Base-by-base conservation (phyloP, 805 yeast genomes). In the Ogataea paradorogensis region DNA sequence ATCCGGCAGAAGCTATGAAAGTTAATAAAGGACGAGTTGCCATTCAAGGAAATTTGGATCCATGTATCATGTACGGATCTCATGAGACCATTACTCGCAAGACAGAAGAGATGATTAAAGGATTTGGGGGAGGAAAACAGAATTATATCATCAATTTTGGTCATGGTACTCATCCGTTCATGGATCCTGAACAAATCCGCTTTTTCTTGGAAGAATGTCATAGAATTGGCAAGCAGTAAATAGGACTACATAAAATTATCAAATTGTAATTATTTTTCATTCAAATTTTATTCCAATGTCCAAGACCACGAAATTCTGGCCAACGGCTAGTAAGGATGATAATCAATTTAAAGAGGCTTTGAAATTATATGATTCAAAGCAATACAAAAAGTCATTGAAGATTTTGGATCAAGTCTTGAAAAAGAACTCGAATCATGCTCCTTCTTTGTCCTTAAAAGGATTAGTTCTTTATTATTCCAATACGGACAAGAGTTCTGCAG, bases 131-230 rank as follows among this genome's bases (percentile, higher is more conserved):
- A 31, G 96, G 96, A 15, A 88, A 88, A 63, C 79, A 85, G 57
- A 76, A 83, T 56, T 93, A 93, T 67, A 91, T 93, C 51, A 82
- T 91, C 53, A 93, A 93, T 69, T 85, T 93, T 58, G 99, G 99
- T 33, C 99, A 93, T 55, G 99, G 99, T 13, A 93, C 99, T 15
- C 97, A 89, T 61, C 99, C 99, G 15, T 88, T 86, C 66, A 89
- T 93, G 95, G 84, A 87, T 48, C 96, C 98, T 9, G 95, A 85
- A 49, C 84, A 84, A 62, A 77, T 93, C 46, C 80, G 78, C 45
- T 86, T 79, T 65, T 93, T 93, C 67, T 70, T 93, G 58, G 69
- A 87, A 63, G 96, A 88, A 62, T 84, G 93, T 53, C 95, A 88
- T 61, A 76, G 90, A 55, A 62, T 84, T 38, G 95, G 95, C 18